Evolutionary conservation across 768 basidiomycete species (phyloP).

Genomic region (Coprinopsis cinerea): DNA sequence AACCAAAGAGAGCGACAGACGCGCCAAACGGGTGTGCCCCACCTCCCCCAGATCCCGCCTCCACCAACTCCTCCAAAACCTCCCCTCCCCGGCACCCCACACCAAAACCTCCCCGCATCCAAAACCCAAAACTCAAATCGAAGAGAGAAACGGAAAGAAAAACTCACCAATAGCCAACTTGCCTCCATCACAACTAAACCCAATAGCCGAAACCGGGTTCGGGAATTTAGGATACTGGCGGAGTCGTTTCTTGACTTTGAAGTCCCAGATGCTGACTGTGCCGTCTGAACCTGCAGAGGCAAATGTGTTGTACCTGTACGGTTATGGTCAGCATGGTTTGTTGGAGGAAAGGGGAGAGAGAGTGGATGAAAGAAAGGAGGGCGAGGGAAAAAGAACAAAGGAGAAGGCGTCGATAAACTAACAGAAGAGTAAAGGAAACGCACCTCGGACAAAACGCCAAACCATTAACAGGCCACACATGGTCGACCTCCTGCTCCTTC

Average conservation of each 20-base stretch:
- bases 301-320: slow-evolving; percentile 79
- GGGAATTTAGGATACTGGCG: slow-evolving; percentile 83
- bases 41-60: too few relatives aligned
- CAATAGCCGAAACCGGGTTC: slow-evolving; percentile 68
- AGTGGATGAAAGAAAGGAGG: too few relatives aligned
- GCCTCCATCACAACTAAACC: slow-evolving; percentile 80
- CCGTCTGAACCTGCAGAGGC: slow-evolving; percentile 94
- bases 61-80: too few relatives aligned
- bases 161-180: slow-evolving; percentile 56
- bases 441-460: slow-evolving; percentile 90
- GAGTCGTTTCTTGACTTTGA: slow-evolving; percentile 91
- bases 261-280: slow-evolving; percentile 95
- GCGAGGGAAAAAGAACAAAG: neutral
- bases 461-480: slow-evolving; percentile 95
- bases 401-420: neutral
- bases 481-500: slow-evolving; percentile 74
- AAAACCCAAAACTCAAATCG: neutral
- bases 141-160: neutral
- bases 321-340: neutral
- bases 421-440: slow-evolving; percentile 17
- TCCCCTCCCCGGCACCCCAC: too few relatives aligned
- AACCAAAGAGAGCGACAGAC: neutral
- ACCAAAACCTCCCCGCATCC: too few relatives aligned
- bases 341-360: neutral
- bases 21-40: too few relatives aligned